Percentiles rank a stretch among this genome's conserved stretches.
phyloP scores from a whole-genome alignment of 2,329 filamentous ascomycete species.

The Ambrosiella xylebori region DNA sequence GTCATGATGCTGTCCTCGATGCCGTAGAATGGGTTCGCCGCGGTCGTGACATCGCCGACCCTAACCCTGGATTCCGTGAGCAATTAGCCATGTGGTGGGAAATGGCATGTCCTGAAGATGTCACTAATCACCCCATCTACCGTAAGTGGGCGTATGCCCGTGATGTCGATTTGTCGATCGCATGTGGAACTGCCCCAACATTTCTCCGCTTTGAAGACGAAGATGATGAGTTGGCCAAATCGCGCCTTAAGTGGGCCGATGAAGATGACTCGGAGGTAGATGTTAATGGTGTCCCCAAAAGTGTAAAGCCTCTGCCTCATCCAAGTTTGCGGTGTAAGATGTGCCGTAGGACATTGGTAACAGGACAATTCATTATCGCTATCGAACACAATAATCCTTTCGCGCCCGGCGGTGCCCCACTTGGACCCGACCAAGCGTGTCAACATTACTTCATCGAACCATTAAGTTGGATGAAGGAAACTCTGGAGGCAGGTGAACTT shows the following conservation, averaged over 20 bases:
- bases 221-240: constrained; percentile 21
- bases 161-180: constrained; percentile 40
- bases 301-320: constrained; percentile 5
- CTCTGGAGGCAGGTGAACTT: constrained; percentile 63
- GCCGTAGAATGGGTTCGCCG: constrained; percentile 55
- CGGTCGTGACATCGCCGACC: constrained; percentile 62
- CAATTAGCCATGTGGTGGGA: constrained; percentile 76
- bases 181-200: constrained; percentile 62
- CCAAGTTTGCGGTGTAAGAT: constrained; percentile 62
- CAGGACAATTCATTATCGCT: constrained; percentile 40
- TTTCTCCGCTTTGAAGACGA: constrained; percentile 72
- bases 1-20: constrained; percentile 17
- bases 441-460: constrained; percentile 85
- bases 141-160: constrained; percentile 49
- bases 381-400: constrained; percentile 31
- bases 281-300: constrained; percentile 12
- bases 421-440: constrained; percentile 30
- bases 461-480: constrained; percentile 81
- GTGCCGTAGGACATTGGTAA: constrained; percentile 53
- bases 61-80: constrained; percentile 79
- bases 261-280: constrained; percentile 15
- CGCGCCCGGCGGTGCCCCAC: constrained; percentile 15
- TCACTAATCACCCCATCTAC: constrained; percentile 56
- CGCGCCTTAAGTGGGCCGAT: constrained; percentile 11
- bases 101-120: constrained; percentile 58